Evolutionary conservation across 2,329 filamentous ascomycete species (phyloP).

Genomic region (Exophiala dermatitidis): DNA sequence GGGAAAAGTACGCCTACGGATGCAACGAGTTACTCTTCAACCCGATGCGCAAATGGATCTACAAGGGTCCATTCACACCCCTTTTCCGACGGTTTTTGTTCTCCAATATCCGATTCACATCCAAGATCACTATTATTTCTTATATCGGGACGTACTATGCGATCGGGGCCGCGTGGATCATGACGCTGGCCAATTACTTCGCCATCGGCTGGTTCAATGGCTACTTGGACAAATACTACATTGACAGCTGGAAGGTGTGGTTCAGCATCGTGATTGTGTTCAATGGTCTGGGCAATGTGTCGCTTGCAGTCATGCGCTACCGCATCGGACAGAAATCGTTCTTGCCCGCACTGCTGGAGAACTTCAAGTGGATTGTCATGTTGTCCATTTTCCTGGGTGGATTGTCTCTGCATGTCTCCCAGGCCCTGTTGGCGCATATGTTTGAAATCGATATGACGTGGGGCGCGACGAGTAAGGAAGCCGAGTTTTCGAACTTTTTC

Average conservation of each 20-base stretch:
- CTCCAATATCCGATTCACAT: conserved; percentile 53
- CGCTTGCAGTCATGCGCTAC: conserved; percentile 57
- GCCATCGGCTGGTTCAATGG: conserved; percentile 65
- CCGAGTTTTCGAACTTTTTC: conserved; percentile 67
- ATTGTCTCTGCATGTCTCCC: conserved; percentile 70
- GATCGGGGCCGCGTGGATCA: conserved; percentile 57
- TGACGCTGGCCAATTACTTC: conserved; percentile 64
- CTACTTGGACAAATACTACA: conserved; percentile 58
- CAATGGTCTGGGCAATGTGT: conserved; percentile 54
- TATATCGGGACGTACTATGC: conserved; percentile 68
- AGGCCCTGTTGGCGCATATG: conserved; percentile 74
- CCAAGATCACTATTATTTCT: conserved; percentile 63
- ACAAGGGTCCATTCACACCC: conserved; percentile 67
- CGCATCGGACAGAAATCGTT: conserved; percentile 50
- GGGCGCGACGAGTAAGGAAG: conserved; percentile 75
- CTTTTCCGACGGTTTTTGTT: conserved; percentile 67
- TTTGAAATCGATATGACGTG: conserved; percentile 76
- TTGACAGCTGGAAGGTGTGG: conserved; percentile 59
- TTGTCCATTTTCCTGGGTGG: conserved; percentile 74
- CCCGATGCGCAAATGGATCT: conserved; percentile 65
- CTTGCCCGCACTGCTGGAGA: conserved; percentile 46
- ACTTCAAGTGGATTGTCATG: conserved; percentile 57
- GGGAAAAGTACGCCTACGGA: conserved; percentile 82
- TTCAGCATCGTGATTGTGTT: conserved; percentile 59
- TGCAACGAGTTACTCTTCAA: conserved; percentile 78